A percentile compares a stretch with the other conserved stretches of the same genome.
phyloP scores from a whole-genome alignment of 2,329 filamentous ascomycete genomes.

The Penicillium sp. region DNA sequence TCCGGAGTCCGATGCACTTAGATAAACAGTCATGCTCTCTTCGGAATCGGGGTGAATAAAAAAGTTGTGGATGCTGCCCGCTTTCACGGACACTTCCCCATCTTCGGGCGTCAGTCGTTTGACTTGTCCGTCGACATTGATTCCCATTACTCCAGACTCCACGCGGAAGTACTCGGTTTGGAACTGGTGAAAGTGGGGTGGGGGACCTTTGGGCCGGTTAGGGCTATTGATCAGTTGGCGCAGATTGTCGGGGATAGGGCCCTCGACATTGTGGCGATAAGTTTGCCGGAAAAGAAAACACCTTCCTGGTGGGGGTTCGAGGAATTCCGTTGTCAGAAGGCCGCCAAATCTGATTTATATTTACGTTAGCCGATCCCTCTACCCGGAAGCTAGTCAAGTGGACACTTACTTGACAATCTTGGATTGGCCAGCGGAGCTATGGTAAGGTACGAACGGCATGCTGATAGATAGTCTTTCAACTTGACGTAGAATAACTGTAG shows the following conservation, averaged over 20 bases:
- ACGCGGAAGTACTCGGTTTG: slow-evolving; percentile 21
- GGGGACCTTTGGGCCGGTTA: slow-evolving; percentile 8
- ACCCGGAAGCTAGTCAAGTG: no score
- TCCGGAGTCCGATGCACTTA: slow-evolving; percentile 18
- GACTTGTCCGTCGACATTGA: slow-evolving; percentile 9
- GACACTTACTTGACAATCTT: neutral
- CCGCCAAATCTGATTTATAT: slow-evolving; percentile 10
- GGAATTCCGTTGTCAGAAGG: slow-evolving; percentile 14
- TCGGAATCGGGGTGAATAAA: slow-evolving; percentile 13
- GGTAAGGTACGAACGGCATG: neutral
- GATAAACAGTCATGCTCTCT: slow-evolving; percentile 16
- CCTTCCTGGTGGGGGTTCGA: slow-evolving; percentile 11
- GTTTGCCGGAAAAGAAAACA: slow-evolving; percentile 14
- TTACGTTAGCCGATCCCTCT: no score
- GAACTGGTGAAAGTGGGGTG: slow-evolving; percentile 17
- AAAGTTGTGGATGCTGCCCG: slow-evolving; percentile 11
- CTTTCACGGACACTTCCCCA: neutral
- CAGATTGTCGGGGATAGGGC: neutral
- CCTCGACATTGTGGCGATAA: slow-evolving; percentile 2
- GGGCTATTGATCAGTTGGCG: slow-evolving; percentile 8
- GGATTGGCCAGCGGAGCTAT: neutral
- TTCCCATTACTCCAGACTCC: slow-evolving; percentile 6
- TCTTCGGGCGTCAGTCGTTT: slow-evolving; percentile 4
- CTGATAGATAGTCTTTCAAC: no score
- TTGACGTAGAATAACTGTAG: no score